Conservation (phyloP, 2,329 filamentous ascomycete species). For the Sphaerostilbella broomeana region DNA sequence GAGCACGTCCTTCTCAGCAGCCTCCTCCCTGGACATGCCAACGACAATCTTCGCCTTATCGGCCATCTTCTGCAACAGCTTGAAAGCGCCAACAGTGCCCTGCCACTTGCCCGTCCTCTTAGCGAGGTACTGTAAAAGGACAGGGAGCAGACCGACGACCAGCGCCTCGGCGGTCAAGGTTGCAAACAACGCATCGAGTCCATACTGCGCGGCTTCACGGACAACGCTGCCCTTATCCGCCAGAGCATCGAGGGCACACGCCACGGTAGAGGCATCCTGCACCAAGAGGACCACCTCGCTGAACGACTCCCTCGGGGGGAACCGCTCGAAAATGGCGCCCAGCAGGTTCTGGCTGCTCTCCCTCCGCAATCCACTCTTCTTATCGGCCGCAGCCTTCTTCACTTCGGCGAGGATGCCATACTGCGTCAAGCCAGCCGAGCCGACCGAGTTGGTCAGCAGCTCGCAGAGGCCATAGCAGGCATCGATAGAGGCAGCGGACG, state of each 20-base stretch:
- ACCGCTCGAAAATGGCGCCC: slow-evolving; percentile 86
- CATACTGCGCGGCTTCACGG: slow-evolving; percentile 88
- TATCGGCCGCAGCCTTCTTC: slow-evolving; percentile 76
- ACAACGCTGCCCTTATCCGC: slow-evolving; percentile 87
- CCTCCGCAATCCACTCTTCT: slow-evolving; percentile 80
- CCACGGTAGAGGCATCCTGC: slow-evolving; percentile 69
- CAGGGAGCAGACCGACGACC: slow-evolving; percentile 74
- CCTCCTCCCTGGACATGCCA: slow-evolving; percentile 72
- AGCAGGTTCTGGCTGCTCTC: slow-evolving; percentile 94
- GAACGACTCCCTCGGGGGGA: slow-evolving; percentile 68
- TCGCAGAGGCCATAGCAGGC: slow-evolving; percentile 57
- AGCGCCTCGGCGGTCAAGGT: slow-evolving; percentile 76
- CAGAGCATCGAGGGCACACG: slow-evolving; percentile 72
- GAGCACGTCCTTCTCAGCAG: slow-evolving; percentile 80
- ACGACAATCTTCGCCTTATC: slow-evolving; percentile 85
- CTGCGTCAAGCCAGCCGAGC: slow-evolving; percentile 44
- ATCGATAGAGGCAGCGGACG: slow-evolving; percentile 62
- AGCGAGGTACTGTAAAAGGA: slow-evolving; percentile 65
- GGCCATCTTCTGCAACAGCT: slow-evolving; percentile 85
- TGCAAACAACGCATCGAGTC: slow-evolving; percentile 79
- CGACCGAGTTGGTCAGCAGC: slow-evolving; percentile 47
- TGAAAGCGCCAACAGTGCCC: slow-evolving; percentile 80
- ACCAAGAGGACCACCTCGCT: slow-evolving; percentile 76
- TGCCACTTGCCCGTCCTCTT: slow-evolving; percentile 95
- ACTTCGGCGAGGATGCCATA: slow-evolving; percentile 51